phyloP scores from a whole-genome alignment of 2,329 filamentous ascomycete genomes.

The Botrytis fragariae region DNA sequence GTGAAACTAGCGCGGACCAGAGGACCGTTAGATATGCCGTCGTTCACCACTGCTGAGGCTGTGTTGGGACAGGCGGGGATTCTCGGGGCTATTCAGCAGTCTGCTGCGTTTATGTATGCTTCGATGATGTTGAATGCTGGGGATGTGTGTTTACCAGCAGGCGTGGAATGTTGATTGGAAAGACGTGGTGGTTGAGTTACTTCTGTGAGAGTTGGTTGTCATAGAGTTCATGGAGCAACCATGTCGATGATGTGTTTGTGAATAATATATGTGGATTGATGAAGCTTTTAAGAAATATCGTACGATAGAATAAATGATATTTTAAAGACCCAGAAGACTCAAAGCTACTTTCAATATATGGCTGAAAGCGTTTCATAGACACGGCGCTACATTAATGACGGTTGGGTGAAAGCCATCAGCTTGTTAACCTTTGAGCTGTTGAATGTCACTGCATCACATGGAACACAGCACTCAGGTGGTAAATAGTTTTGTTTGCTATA shows the following conservation, averaged over 20 bases:
- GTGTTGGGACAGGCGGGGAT: background rate
- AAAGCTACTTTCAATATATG: background rate
- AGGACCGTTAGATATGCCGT: background rate
- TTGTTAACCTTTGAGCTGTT: background rate
- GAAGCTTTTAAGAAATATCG: too few relatives aligned
- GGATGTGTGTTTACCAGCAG: background rate
- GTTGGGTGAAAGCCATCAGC: background rate
- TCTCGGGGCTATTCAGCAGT: background rate
- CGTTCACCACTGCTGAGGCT: background rate
- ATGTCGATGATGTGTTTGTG: too few relatives aligned
- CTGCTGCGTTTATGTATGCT: constrained; percentile 8
- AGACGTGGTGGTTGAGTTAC: background rate
- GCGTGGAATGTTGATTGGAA: background rate
- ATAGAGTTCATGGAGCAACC: background rate
- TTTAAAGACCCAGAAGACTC: background rate
- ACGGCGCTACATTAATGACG: background rate
- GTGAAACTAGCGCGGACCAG: background rate
- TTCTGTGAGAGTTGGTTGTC: background rate
- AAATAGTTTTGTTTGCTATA: background rate
- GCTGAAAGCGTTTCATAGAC: background rate
- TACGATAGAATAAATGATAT: background rate
- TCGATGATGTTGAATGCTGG: constrained; percentile 13
- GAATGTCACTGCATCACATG: background rate
- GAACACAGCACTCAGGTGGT: background rate
- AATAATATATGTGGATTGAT: background rate